Percentiles rank a stretch among this genome's conserved stretches.
Conservation (phyloP, 129 eudicot species). For the Escallonia rubra region DNA sequence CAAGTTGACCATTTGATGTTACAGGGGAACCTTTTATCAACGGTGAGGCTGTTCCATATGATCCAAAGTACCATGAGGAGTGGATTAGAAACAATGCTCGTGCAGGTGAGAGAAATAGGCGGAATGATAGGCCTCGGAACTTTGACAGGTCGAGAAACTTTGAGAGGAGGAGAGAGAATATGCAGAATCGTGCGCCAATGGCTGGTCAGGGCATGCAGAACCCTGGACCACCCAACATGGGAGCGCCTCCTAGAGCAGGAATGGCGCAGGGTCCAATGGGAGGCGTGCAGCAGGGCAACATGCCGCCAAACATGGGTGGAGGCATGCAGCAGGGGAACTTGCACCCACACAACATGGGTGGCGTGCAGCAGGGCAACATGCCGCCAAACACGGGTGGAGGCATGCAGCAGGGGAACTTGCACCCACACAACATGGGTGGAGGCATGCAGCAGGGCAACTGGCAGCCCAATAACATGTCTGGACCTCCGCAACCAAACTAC, state of each 20-base stretch:
- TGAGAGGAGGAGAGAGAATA: constrained; percentile 65
- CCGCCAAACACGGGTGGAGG: constrained; percentile 14
- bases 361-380: constrained; percentile 18
- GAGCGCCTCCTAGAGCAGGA: constrained; percentile 22
- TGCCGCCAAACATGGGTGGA: constrained; percentile 22
- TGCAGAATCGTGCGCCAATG: constrained; percentile 39
- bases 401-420: too few relatives aligned
- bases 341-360: constrained; percentile 5
- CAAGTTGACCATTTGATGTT: background rate
- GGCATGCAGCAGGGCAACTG: constrained; percentile 22
- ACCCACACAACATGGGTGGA: constrained; percentile 15
- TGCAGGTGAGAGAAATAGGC: constrained; percentile 83
- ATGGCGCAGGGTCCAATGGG: constrained; percentile 24
- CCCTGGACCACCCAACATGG: constrained; percentile 25
- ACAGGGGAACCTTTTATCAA: constrained; percentile 93
- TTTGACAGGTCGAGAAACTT: constrained; percentile 77
- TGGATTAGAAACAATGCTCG: constrained; percentile 92
- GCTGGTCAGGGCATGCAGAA: constrained; percentile 25
- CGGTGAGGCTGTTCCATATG: constrained; percentile 90
- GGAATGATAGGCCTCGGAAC: constrained; percentile 90
- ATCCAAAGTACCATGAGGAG: constrained; percentile 96
- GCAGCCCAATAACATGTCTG: constrained; percentile 25
- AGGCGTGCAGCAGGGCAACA: constrained; percentile 18
- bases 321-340: constrained; percentile 5
- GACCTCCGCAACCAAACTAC: constrained; percentile 11